A percentile compares a stretch with the other conserved stretches of the same genome.
These are phyloP conservation scores for Tolypocladium inflatum DNA, from an alignment of 2,329 filamentous ascomycete species.

Conservation along the genomic window DNA sequence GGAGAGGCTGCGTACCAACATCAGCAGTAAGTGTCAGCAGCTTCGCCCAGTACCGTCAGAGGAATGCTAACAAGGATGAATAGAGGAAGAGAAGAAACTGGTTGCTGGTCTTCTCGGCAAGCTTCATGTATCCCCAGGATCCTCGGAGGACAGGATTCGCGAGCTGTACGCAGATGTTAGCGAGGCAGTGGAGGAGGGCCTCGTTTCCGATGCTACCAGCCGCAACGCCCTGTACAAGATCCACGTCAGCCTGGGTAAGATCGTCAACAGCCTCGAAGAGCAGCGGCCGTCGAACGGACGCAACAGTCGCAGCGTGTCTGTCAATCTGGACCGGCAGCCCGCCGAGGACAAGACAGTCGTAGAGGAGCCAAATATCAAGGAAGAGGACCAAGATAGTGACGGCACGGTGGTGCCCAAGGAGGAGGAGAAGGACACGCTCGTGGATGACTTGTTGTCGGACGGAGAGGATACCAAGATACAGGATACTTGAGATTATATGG, in stretches of 20 bases:
- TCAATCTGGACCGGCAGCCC: slow-evolving; percentile 17
- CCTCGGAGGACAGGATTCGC: slow-evolving; percentile 47
- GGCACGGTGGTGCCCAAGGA: slow-evolving; percentile 20
- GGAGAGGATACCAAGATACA: slow-evolving; percentile 26
- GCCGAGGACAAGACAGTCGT: slow-evolving; percentile 28
- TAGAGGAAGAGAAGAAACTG: slow-evolving; percentile 80
- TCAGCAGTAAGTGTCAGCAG: slow-evolving; percentile 48
- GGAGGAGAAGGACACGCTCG: slow-evolving; percentile 24
- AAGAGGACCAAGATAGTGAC: slow-evolving; percentile 34
- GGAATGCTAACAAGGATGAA: slow-evolving; percentile 5
- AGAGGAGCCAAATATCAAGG: slow-evolving; percentile 36
- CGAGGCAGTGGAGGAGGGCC: slow-evolving; percentile 52
- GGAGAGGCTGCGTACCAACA: slow-evolving; percentile 58
- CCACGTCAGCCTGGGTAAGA: slow-evolving; percentile 57
- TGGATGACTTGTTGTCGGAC: slow-evolving; percentile 30
- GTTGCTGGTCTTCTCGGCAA: slow-evolving; percentile 72
- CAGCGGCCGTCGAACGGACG: slow-evolving; percentile 24
- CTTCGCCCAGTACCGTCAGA: not conserved
- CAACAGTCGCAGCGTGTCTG: slow-evolving; percentile 35
- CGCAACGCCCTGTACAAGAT: slow-evolving; percentile 60
- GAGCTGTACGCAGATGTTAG: slow-evolving; percentile 48
- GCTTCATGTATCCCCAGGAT: slow-evolving; percentile 64
- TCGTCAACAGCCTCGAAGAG: slow-evolving; percentile 51
- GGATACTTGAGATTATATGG: slow-evolving; percentile 10
- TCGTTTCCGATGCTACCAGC: slow-evolving; percentile 50